A percentile compares a stretch with the other conserved stretches of the same genome.
Evolutionary conservation across 805 yeast genomes (phyloP).

Genomic region (Groenewaldozyma tartarivorans): DNA sequence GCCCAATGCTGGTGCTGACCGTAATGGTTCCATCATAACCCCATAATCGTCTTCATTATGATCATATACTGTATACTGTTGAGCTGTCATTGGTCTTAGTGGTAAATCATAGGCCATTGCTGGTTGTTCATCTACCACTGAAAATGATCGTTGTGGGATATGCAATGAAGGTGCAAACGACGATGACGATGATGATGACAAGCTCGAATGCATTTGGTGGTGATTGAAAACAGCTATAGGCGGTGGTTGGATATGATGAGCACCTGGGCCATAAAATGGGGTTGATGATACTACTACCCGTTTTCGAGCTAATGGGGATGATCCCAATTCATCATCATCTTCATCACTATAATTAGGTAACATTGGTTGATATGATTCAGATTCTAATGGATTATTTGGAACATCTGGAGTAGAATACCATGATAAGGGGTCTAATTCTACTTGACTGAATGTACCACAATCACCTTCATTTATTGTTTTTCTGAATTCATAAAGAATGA

Average conservation of each 20-base stretch:
- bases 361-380: not conserved
- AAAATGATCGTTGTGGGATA: constrained; percentile 15
- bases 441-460: constrained; percentile 26
- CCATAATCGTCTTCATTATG: not conserved
- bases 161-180: constrained; percentile 2
- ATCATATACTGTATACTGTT: not conserved
- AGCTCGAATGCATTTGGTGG: too few species aligned
- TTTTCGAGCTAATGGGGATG: not conserved
- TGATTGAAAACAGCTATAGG: not conserved
- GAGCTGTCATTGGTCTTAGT: not conserved
- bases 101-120: not conserved
- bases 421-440: too few species aligned
- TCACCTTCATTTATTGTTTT: constrained; percentile 26
- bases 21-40: not conserved
- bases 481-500: constrained; percentile 28
- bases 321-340: not conserved
- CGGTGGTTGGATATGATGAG: not conserved
- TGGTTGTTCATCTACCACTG: constrained; percentile 13
- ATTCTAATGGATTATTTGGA: not conserved
- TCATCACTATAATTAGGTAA: not conserved
- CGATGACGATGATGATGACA: not conserved
- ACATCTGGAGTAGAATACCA: not conserved
- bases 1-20: not conserved
- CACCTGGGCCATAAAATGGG: too few species aligned
- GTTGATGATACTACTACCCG: not conserved